Percentiles rank a stretch among this genome's conserved stretches.
Evolutionary conservation across 1,139 yeast species (phyloP).

Genomic region (Hemisphaericaspora xylofermentans): DNA sequence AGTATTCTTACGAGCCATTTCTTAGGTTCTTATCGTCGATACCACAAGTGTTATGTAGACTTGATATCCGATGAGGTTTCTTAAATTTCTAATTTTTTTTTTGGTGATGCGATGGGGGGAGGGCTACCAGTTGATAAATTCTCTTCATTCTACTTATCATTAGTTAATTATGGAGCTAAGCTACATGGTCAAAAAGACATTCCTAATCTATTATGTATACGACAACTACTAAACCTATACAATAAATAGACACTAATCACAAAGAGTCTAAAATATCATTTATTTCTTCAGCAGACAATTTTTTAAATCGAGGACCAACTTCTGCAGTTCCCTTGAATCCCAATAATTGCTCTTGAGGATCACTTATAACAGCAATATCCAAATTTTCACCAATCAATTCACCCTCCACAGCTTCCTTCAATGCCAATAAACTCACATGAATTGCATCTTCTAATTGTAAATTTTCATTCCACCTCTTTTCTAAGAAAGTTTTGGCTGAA

Average conservation of each 20-base stretch:
- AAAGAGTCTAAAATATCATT: conserved; percentile 93
- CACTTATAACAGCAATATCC: conserved; percentile 87
- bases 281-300: conserved; percentile 84
- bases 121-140: neutral
- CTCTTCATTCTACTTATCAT: neutral
- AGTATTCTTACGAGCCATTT: neutral
- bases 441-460: conserved; percentile 97
- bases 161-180: neutral
- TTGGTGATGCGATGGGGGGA: conserved; percentile 5
- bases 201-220: neutral
- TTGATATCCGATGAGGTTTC: neutral
- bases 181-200: neutral
- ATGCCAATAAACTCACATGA: conserved; percentile 89
- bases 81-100: neutral
- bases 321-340: conserved; percentile 85
- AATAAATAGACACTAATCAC: conserved; percentile 29
- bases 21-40: no score
- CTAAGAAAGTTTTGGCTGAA: conserved; percentile 94
- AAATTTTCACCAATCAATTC: conserved; percentile 96
- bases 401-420: conserved; percentile 97
- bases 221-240: no score
- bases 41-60: no score
- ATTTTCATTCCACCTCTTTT: conserved; percentile 97
- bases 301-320: conserved; percentile 85
- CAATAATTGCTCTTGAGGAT: conserved; percentile 74